phyloP scores from a whole-genome alignment of 345 rosid genomes.

The Populus alba region DNA sequence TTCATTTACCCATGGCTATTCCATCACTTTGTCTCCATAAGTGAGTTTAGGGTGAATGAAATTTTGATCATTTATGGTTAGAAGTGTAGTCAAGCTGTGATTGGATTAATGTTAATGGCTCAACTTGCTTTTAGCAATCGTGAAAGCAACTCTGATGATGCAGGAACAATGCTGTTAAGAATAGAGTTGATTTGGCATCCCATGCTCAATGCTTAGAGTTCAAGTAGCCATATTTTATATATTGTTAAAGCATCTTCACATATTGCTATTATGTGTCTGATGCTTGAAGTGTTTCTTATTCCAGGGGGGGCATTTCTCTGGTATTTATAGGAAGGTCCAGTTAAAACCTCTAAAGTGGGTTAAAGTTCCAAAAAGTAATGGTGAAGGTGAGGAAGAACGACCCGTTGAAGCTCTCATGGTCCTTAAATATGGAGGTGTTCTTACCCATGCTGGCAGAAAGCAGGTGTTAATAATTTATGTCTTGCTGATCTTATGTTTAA shows the following conservation, averaged over 20 bases:
- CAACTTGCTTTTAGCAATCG: background rate
- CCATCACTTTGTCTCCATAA: background rate
- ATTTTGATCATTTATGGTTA: background rate
- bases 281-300: constrained; percentile 20
- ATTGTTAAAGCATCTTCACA: background rate
- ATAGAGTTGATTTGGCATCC: background rate
- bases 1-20: background rate
- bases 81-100: background rate
- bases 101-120: background rate
- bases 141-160: background rate
- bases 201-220: background rate
- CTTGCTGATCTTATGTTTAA: background rate
- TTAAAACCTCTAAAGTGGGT: constrained; percentile 93
- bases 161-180: background rate
- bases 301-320: constrained; percentile 99
- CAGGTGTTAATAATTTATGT: constrained; percentile 50
- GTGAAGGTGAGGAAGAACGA: constrained; percentile 94
- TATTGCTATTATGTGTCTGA: constrained; percentile 2
- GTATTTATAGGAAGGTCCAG: constrained; percentile 97
- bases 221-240: background rate
- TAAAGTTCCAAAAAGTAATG: constrained; percentile 63
- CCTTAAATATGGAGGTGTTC: constrained; percentile 98
- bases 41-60: background rate
- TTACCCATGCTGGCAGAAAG: constrained; percentile 99
- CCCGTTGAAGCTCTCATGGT: constrained; percentile 98